phyloP scores from a whole-genome alignment of 495 filamentous ascomycete genomes.

The Pseudevernia furfuracea region DNA sequence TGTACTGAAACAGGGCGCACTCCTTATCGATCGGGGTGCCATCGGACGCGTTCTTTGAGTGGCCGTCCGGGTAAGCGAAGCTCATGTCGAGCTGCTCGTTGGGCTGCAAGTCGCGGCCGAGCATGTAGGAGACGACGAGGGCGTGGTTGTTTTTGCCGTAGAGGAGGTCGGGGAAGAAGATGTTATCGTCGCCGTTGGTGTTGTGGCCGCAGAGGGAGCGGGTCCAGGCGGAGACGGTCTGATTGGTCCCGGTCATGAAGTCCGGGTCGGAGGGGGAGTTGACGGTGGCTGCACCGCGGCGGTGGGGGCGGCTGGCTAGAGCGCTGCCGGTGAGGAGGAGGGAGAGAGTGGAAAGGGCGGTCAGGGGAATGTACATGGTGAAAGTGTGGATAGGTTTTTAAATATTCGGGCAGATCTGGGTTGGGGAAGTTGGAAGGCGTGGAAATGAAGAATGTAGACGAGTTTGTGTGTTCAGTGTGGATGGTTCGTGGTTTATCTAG shows the following conservation, averaged over 20 bases:
- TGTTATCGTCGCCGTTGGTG: not conserved
- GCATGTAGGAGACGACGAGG: slow-evolving; percentile 3
- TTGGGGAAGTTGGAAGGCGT: too few relatives aligned
- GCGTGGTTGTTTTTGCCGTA: not conserved
- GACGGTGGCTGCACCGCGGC: not conserved
- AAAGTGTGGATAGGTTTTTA: not conserved
- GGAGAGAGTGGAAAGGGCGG: not conserved
- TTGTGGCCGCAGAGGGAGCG: not conserved
- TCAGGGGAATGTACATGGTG: not conserved
- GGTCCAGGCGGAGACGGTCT: not conserved
- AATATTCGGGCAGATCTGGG: too few relatives aligned
- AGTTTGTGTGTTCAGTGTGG: too few relatives aligned
- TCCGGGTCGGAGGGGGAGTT: not conserved
- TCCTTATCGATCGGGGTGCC: not conserved
- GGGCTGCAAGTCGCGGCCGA: not conserved
- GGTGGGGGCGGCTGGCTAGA: not conserved
- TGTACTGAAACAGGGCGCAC: not conserved
- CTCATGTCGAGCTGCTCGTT: not conserved
- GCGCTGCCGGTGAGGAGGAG: not conserved
- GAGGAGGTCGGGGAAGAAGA: not conserved
- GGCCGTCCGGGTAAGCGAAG: not conserved
- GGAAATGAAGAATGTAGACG: too few relatives aligned
- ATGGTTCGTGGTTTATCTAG: too few relatives aligned
- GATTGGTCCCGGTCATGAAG: not conserved
- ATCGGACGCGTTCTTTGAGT: not conserved